A percentile compares a stretch with the other conserved stretches of the same genome.
Conservation (phyloP, 441 rosid genomes). For the Eruca vesicaria region DNA sequence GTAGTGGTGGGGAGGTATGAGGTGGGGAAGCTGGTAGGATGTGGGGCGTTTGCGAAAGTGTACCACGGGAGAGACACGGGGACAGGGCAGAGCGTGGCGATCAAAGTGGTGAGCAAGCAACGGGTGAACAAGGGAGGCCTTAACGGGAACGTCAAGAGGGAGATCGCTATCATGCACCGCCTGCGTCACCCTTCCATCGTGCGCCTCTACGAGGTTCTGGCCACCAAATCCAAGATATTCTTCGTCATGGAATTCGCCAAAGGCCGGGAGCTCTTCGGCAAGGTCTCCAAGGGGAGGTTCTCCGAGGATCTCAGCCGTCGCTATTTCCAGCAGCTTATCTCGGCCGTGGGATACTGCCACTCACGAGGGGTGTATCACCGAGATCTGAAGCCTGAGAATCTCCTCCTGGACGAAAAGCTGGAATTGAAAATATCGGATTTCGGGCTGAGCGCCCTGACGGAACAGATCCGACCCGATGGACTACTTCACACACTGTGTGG, state of each 20-base stretch:
- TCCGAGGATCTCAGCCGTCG: constrained; percentile 70
- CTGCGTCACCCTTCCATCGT: constrained; percentile 48
- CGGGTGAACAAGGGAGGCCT: constrained; percentile 46
- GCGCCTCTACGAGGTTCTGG: constrained; percentile 58
- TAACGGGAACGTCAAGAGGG: constrained; percentile 43
- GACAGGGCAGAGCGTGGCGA: constrained; percentile 63
- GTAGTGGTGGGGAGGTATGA: constrained; percentile 51
- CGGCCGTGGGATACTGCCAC: constrained; percentile 65
- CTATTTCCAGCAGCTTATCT: constrained; percentile 63
- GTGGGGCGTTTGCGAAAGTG: constrained; percentile 69
- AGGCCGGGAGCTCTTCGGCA: constrained; percentile 69
- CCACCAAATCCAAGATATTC: constrained; percentile 59
- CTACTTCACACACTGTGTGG: constrained; percentile 90
- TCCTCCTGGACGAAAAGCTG: constrained; percentile 77
- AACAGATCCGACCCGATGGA: constrained; percentile 78
- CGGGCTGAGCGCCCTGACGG: constrained; percentile 78
- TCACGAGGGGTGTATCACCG: constrained; percentile 67
- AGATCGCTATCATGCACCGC: constrained; percentile 67
- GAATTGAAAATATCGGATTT: constrained; percentile 83
- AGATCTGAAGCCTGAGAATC: constrained; percentile 83
- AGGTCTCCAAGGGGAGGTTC: constrained; percentile 56
- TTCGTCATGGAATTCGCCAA: constrained; percentile 74
- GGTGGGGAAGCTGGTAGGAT: constrained; percentile 57
- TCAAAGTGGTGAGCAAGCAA: constrained; percentile 62
- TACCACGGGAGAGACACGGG: constrained; percentile 45